Evolutionary conservation across 768 basidiomycete genomes (phyloP).

Genomic region (Sporobolomyces pararoseus): DNA sequence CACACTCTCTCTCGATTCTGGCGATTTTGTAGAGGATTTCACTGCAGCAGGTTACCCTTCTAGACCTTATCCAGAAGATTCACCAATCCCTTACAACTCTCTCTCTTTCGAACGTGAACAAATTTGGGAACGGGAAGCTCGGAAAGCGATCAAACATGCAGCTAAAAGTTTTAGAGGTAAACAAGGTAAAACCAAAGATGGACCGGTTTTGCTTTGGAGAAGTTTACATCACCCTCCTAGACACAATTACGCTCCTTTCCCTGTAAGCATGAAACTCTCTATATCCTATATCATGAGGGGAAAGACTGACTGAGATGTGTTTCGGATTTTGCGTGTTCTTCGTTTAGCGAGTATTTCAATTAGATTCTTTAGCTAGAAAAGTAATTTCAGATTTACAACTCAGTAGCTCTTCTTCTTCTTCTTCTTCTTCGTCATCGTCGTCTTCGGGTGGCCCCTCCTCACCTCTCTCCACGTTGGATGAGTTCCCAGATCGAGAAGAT

Average conservation of each 20-base stretch:
- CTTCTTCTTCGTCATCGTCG: background rate
- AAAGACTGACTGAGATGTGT: background rate
- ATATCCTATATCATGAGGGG: no score
- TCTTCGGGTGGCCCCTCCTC: no score
- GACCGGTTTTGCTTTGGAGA: constrained; percentile 37
- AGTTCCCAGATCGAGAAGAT: constrained; percentile 5
- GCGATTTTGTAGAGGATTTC: constrained; percentile 36
- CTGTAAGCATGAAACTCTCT: constrained; percentile 11
- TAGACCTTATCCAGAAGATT: constrained; percentile 41
- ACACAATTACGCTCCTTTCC: constrained; percentile 42
- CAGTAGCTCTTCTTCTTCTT: constrained; percentile 7
- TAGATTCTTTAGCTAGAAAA: constrained; percentile 37
- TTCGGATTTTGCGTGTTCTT: background rate
- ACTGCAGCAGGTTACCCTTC: constrained; percentile 30
- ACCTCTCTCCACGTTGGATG: constrained; percentile 1
- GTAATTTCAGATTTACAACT: constrained; percentile 37
- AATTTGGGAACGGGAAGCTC: constrained; percentile 38
- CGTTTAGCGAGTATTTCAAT: constrained; percentile 36
- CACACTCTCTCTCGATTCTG: no score
- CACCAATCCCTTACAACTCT: constrained; percentile 38
- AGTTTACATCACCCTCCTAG: constrained; percentile 39
- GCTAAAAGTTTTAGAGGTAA: constrained; percentile 26
- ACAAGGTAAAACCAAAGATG: constrained; percentile 30
- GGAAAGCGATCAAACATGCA: constrained; percentile 31
- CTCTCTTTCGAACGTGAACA: constrained; percentile 23